These are phyloP conservation scores for Plantago major DNA, from an alignment of 257 asterid species.

Conservation along the genomic window DNA sequence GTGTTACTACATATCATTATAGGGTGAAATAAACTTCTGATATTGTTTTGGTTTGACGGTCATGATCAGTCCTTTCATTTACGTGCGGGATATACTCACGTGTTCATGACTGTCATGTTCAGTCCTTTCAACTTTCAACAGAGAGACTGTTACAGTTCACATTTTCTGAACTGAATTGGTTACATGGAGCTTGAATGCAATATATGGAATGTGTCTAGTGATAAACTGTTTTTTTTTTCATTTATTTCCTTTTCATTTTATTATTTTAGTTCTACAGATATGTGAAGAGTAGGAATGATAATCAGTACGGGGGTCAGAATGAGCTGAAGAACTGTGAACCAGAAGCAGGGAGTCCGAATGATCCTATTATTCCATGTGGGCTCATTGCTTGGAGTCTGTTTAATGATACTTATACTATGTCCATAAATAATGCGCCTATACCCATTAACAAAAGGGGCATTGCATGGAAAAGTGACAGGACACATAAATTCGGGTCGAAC, in stretches of 20 bases:
- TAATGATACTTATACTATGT: conserved; percentile 67
- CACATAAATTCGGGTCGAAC: conserved; percentile 52
- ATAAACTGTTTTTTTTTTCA: no score
- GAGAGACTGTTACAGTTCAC: no score
- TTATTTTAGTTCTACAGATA: conserved; percentile 41
- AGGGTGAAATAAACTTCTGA: no score
- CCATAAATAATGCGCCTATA: conserved; percentile 30
- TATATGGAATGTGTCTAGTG: no score
- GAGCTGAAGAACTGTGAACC: conserved; percentile 52
- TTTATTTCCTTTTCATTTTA: no score
- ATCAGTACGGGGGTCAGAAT: conserved; percentile 41
- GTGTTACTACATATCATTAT: no score
- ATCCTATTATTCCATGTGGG: conserved; percentile 82
- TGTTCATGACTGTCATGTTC: no score
- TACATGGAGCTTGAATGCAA: no score
- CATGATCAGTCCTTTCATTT: no score
- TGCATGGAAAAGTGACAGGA: conserved; percentile 73
- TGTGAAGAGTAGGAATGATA: conserved; percentile 76
- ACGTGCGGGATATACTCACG: no score
- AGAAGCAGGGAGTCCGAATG: conserved; percentile 20
- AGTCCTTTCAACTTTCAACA: no score
- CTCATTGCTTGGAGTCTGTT: conserved; percentile 96
- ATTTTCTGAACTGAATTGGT: background rate
- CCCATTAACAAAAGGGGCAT: conserved; percentile 61
- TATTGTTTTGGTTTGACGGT: no score